These are phyloP conservation scores for Cladosporium sp. DNA, from an alignment of 2,329 filamentous ascomycete species.

Conservation along the genomic window DNA sequence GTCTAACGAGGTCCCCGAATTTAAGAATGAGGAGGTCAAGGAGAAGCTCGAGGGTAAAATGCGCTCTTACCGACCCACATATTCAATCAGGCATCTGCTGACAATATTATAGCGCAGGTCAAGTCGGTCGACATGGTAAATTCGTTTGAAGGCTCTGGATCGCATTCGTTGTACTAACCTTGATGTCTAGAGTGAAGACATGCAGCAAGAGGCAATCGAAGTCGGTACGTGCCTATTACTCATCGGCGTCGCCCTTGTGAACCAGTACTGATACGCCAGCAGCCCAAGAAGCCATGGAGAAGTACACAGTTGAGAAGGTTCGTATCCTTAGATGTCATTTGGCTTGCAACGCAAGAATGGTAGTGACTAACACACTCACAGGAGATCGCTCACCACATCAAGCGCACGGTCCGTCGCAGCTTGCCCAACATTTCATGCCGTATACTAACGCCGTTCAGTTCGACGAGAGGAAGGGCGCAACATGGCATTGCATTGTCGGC, in stretches of 20 bases:
- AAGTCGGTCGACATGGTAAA: slow-evolving; percentile 98
- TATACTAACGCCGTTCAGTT: slow-evolving; percentile 62
- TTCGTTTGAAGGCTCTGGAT: too few species aligned
- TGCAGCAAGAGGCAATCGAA: slow-evolving; percentile 95
- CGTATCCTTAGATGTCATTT: slow-evolving; percentile 2
- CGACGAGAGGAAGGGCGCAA: slow-evolving; percentile 93
- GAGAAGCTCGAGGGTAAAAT: slow-evolving; percentile 74
- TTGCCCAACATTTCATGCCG: background rate
- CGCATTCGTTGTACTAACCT: background rate
- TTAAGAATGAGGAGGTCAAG: slow-evolving; percentile 33
- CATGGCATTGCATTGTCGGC: slow-evolving; percentile 99
- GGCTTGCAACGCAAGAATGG: background rate
- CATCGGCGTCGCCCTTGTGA: background rate
- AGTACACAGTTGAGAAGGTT: slow-evolving; percentile 72
- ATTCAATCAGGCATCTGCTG: slow-evolving; percentile 18
- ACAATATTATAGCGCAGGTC: slow-evolving; percentile 70
- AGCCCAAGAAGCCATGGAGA: slow-evolving; percentile 72
- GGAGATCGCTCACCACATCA: slow-evolving; percentile 96
- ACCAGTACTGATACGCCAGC: slow-evolving; percentile 22
- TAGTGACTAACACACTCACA: slow-evolving; percentile 39
- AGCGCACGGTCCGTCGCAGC: slow-evolving; percentile 68
- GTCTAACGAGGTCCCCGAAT: slow-evolving; percentile 18
- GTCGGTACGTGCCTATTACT: slow-evolving; percentile 66
- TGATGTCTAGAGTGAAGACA: slow-evolving; percentile 78
- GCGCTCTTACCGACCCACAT: slow-evolving; percentile 8